These are phyloP conservation scores for Scheffersomyces lignosus DNA, from an alignment of 805 yeast species.

Conservation along the genomic window DNA sequence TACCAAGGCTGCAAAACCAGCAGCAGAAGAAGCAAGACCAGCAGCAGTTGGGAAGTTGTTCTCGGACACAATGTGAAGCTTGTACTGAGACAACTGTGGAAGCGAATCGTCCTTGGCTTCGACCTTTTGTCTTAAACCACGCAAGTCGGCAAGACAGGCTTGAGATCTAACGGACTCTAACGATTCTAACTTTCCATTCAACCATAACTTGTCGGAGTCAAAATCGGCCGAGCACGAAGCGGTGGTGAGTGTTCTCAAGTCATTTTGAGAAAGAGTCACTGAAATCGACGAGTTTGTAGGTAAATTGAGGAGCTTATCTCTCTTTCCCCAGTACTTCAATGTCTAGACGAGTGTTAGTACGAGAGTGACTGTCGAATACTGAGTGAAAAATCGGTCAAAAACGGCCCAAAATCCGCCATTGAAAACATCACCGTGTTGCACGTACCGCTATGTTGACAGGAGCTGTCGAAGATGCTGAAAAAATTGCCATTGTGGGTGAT, in stretches of 20 bases:
- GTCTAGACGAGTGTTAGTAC: constrained; percentile 52
- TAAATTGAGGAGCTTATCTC: constrained; percentile 82
- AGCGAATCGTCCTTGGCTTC: constrained; percentile 56
- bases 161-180: constrained; percentile 61
- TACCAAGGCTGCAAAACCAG: constrained; percentile 96
- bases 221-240: constrained; percentile 67
- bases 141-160: constrained; percentile 75
- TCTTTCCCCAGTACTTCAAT: constrained; percentile 97
- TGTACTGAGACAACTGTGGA: constrained; percentile 63
- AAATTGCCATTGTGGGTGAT: constrained; percentile 52
- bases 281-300: constrained; percentile 97
- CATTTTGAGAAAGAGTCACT: constrained; percentile 89
- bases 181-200: constrained; percentile 82
- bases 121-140: constrained; percentile 59
- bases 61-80: constrained; percentile 81
- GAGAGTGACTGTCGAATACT: too few relatives aligned
- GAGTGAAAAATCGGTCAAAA: too few relatives aligned
- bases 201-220: constrained; percentile 68
- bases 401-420: too few relatives aligned
- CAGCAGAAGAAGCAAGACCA: constrained; percentile 96
- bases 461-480: constrained; percentile 84
- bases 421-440: too few relatives aligned
- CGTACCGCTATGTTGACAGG: constrained; percentile 88
- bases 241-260: constrained; percentile 87
- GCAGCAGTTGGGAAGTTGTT: constrained; percentile 99